Conservation (phyloP, 768 basidiomycete species). For the Jaapia argillacea region DNA sequence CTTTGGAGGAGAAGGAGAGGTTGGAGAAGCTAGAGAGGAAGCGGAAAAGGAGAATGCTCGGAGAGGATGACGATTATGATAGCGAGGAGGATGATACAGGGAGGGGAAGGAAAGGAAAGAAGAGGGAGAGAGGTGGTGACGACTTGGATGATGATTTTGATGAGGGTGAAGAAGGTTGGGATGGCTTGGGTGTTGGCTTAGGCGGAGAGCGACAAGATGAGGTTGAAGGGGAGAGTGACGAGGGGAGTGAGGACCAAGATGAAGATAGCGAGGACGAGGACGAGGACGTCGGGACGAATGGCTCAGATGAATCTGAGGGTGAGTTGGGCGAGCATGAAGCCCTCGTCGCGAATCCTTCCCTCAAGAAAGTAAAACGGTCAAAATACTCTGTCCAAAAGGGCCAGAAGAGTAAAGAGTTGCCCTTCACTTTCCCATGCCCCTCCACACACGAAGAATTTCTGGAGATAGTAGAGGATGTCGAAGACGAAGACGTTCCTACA, state of each 20-base stretch:
- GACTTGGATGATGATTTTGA: conserved; percentile 87
- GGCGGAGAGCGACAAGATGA: conserved; percentile 7
- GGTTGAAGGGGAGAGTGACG: conserved; percentile 8
- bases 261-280: conserved; percentile 34
- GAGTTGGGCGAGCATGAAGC: conserved; percentile 28
- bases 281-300: conserved; percentile 20
- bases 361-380: conserved; percentile 21
- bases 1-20: conserved; percentile 76
- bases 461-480: conserved; percentile 63
- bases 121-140: conserved; percentile 60
- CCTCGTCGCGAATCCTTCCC: conserved; percentile 25
- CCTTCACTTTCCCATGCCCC: conserved; percentile 91
- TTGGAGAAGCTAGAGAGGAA: conserved; percentile 79
- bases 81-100: conserved; percentile 42
- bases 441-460: conserved; percentile 80
- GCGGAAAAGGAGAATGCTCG: conserved; percentile 77
- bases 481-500: conserved; percentile 62
- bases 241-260: conserved; percentile 14
- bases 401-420: conserved; percentile 49
- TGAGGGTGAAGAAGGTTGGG: conserved; percentile 13
- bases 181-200: conserved; percentile 23
- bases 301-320: conserved; percentile 26
- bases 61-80: conserved; percentile 55
- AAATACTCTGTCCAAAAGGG: conserved; percentile 11
- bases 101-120: no score